phyloP scores from a whole-genome alignment of 2,329 filamentous ascomycete genomes.

The Aspergillus fumigatiaffinis region DNA sequence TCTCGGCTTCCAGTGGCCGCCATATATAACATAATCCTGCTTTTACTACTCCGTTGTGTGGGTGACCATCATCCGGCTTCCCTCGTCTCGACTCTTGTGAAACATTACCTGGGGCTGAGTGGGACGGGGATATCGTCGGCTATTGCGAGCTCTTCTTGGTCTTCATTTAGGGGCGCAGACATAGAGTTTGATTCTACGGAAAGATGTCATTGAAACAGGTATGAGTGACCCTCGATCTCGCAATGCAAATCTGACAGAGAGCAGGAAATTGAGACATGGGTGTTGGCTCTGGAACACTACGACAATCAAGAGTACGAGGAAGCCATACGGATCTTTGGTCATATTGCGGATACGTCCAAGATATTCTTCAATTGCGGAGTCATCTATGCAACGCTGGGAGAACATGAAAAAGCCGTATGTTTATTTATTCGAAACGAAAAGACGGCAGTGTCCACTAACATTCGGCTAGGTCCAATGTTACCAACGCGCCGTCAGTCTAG shows the following conservation, averaged over 20 bases:
- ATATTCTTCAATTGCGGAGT: constrained; percentile 98
- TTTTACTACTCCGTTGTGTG: neutral
- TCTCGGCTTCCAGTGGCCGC: neutral
- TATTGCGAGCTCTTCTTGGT: neutral
- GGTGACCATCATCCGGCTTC: neutral
- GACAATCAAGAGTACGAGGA: constrained; percentile 98
- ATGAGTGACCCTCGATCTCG: constrained; percentile 13
- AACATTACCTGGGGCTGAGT: neutral
- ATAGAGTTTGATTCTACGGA: neutral
- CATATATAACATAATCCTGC: neutral
- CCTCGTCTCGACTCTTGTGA: neutral
- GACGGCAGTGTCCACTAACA: constrained; percentile 6
- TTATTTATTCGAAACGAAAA: neutral
- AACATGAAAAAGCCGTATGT: constrained; percentile 90
- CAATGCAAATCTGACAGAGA: neutral
- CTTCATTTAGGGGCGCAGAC: neutral
- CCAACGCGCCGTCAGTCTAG: constrained; percentile 81
- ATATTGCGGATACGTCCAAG: constrained; percentile 91
- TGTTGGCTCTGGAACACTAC: constrained; percentile 82
- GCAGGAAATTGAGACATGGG: constrained; percentile 99
- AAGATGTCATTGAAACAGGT: constrained; percentile 61
- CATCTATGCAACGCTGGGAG: constrained; percentile 91
- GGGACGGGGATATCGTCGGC: neutral
- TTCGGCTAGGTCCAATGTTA: constrained; percentile 81
- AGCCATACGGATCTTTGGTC: constrained; percentile 75